Conservation (phyloP, 225 moss, liverwort and hornwort species). For the Marchantia polymorpha region DNA sequence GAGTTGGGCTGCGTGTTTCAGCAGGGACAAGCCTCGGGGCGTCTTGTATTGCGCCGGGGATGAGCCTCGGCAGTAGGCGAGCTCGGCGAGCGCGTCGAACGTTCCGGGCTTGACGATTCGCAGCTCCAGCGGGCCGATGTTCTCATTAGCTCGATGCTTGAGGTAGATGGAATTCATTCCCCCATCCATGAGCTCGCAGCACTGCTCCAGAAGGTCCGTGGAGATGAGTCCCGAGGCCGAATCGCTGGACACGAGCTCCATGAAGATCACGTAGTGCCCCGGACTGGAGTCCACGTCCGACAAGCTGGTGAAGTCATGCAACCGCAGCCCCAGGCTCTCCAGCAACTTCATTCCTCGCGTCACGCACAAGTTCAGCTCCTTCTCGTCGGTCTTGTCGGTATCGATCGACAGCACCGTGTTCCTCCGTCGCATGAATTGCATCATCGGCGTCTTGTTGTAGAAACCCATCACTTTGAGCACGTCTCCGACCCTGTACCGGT, state of each 20-base stretch:
- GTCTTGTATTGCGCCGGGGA: slow-evolving; percentile 39
- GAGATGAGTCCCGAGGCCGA: neutral
- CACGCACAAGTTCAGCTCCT: slow-evolving; percentile 60
- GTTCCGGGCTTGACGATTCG: slow-evolving; percentile 32
- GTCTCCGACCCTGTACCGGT: slow-evolving; percentile 74
- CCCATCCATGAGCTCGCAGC: slow-evolving; percentile 30
- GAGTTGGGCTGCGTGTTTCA: slow-evolving; percentile 14
- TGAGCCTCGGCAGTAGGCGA: slow-evolving; percentile 22
- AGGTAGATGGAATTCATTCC: slow-evolving; percentile 26
- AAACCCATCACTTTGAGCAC: slow-evolving; percentile 69
- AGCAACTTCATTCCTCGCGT: slow-evolving; percentile 38
- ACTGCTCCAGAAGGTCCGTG: slow-evolving; percentile 22
- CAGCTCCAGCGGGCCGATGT: slow-evolving; percentile 38
- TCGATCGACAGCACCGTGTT: slow-evolving; percentile 61
- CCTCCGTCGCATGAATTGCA: slow-evolving; percentile 65
- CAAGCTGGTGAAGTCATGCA: slow-evolving; percentile 65
- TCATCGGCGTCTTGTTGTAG: slow-evolving; percentile 53
- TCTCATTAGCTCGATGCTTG: slow-evolving; percentile 10
- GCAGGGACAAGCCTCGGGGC: slow-evolving; percentile 10
- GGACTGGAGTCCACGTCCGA: slow-evolving; percentile 50
- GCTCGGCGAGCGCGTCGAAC: slow-evolving; percentile 25
- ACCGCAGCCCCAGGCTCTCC: slow-evolving; percentile 49
- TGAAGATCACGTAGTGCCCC: slow-evolving; percentile 64
- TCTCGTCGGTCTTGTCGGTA: slow-evolving; percentile 70
- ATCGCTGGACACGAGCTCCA: slow-evolving; percentile 48